These are phyloP conservation scores for Sphagnum magellanicum DNA, from an alignment of 228 moss, liverwort and hornwort species.

Conservation along the genomic window DNA sequence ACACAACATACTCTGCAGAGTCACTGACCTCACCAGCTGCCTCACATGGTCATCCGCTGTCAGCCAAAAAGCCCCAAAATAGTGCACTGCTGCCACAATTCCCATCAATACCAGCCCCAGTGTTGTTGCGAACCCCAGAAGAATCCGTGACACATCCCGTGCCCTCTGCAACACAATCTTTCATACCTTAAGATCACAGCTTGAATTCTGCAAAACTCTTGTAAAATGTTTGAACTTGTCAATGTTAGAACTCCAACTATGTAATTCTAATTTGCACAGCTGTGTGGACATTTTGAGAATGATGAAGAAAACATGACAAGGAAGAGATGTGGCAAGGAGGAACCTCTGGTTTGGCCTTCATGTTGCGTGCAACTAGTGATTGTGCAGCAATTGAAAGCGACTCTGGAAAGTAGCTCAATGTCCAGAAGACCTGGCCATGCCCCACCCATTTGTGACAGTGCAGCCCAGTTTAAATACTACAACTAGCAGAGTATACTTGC, in stretches of 20 bases:
- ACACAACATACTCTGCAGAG: constrained; percentile 61
- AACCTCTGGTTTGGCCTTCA: constrained; percentile 57
- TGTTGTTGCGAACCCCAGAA: constrained; percentile 30
- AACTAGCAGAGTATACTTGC: no score
- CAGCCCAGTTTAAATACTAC: no score
- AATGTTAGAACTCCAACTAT: no score
- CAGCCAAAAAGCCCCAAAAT: constrained; percentile 52
- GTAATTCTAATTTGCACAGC: background rate
- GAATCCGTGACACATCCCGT: constrained; percentile 48
- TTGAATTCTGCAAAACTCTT: no score
- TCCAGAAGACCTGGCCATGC: constrained; percentile 62
- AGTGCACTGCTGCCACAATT: constrained; percentile 48
- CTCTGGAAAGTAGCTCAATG: constrained; percentile 67
- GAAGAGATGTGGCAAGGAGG: background rate
- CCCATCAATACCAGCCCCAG: constrained; percentile 48
- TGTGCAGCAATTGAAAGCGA: constrained; percentile 66
- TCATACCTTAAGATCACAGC: background rate
- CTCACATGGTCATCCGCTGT: constrained; percentile 49
- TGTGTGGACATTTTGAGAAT: background rate
- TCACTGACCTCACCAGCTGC: constrained; percentile 65
- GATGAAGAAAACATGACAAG: background rate
- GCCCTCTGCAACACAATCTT: constrained; percentile 45
- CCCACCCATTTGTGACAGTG: no score
- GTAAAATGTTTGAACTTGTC: no score
- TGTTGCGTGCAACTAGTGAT: constrained; percentile 58